Evolutionary conservation across 192 early-diverging fungal genomes (phyloP).

Genomic region (Cladochytrium replicatum): DNA sequence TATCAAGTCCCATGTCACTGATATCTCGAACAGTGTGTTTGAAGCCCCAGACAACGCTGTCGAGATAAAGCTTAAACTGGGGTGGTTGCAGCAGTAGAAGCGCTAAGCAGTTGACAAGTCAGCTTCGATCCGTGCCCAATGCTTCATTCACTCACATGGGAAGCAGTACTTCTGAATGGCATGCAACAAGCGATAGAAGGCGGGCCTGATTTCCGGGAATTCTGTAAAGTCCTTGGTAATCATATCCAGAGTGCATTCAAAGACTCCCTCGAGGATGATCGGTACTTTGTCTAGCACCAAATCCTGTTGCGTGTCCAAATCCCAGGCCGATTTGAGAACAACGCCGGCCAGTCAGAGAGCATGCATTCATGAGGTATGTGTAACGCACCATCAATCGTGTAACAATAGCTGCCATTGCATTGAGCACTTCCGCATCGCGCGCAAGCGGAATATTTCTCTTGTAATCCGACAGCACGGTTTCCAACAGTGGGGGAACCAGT

Average conservation of each 20-base stretch:
- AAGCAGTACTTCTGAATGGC: constrained; percentile 91
- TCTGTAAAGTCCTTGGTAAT: constrained; percentile 99
- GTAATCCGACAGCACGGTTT: constrained; percentile 85
- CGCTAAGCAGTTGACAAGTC: constrained; percentile 36
- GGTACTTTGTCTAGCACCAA: constrained; percentile 77
- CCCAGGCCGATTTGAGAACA: neutral
- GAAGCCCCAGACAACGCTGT: constrained; percentile 96
- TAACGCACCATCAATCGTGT: constrained; percentile 58
- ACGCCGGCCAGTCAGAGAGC: neutral
- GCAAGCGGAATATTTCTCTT: constrained; percentile 76
- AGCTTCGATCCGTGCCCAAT: constrained; percentile 1
- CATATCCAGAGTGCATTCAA: constrained; percentile 96
- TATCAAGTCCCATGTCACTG: constrained; percentile 80
- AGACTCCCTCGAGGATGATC: constrained; percentile 82
- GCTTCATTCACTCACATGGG: constrained; percentile 41
- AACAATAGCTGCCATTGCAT: constrained; percentile 83
- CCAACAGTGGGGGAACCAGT: constrained; percentile 85
- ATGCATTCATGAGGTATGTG: neutral
- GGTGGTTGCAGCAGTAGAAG: constrained; percentile 68
- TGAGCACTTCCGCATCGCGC: constrained; percentile 91
- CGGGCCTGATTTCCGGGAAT: constrained; percentile 92
- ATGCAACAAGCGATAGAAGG: constrained; percentile 86
- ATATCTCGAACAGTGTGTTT: constrained; percentile 99
- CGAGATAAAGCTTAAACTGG: constrained; percentile 87
- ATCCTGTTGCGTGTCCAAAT: constrained; percentile 21